Base-by-base conservation (phyloP, 179 eudicot species). In the Drosera spatulata region DNA sequence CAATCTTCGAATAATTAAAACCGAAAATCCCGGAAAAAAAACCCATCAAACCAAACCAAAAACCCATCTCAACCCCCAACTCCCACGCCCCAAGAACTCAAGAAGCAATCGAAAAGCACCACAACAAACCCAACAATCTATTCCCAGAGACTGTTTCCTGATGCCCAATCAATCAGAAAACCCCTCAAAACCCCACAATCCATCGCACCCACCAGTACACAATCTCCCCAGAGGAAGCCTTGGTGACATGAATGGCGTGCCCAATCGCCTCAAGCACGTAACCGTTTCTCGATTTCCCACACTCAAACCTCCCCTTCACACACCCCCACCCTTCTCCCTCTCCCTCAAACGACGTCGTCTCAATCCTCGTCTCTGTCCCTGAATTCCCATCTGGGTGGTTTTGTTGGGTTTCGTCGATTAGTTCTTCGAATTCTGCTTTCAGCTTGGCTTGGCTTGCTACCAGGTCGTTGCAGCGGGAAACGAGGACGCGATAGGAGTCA, bases 211-310 rank as follows among this genome's bases (percentile, higher is more conserved):
- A 84, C 97, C 97, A 90, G 68, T 44, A 87, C 14, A 77, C 60
- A 60, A 90, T 79, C 73, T 84, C 82, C 64, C 80, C 82, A 15
- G 87, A 60, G 53, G 50, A 43, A 65, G 71, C 67, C 39, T 50
- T 55, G 13, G 76, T 67, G 13, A 87, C 84, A 65, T 79, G 65
- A 42, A 90, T 79, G 33, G 93, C 91, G 56, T 87, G 97, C 9
- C 85, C 77, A 59, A 90, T 64, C 38, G 68, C 66, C 64, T 82
- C 82, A 64, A 90, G 77, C 78, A 83, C 89, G 64, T 71, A 84
- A 61, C 67, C 60, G 69, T 79, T 74, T 58, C 82, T 85, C 57
- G 63, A 56, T 14, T 55, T 67, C 41, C 56, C 69, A 11, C 42
- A 7, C 10, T 64, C 57, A 37, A 76, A 82, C 15, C 53, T 71